Conservation (phyloP, 1,284 basidiomycete species). For the Polyporus tsugae region DNA sequence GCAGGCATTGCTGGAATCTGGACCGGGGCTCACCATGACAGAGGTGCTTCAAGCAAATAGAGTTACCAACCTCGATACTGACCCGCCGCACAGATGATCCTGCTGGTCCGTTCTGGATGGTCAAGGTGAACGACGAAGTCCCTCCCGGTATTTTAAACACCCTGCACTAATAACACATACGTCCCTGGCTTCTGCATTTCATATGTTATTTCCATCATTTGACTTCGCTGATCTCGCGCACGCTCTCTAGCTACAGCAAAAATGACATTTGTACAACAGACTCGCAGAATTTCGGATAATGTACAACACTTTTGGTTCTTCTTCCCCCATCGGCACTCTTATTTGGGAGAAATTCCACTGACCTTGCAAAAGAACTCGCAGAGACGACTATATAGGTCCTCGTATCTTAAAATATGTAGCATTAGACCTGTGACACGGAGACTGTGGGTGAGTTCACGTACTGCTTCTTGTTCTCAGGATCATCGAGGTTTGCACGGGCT, state of each 20-base stretch:
- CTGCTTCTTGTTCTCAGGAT: slow-evolving; percentile 71
- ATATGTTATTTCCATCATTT: not conserved
- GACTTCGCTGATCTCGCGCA: not conserved
- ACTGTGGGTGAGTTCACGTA: slow-evolving; percentile 40
- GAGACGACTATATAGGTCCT: slow-evolving; percentile 68
- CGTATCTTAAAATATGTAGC: slow-evolving; percentile 47
- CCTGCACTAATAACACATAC: slow-evolving; percentile 13
- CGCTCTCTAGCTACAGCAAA: not conserved
- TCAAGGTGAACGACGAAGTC: slow-evolving; percentile 52
- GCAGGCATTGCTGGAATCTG: slow-evolving; percentile 71
- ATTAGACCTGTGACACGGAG: not conserved
- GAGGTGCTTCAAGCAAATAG: slow-evolving; percentile 38
- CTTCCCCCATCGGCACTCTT: not conserved
- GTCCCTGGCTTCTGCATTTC: not conserved
- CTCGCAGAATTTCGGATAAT: slow-evolving; percentile 8
- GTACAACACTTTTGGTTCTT: not conserved
- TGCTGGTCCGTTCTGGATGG: slow-evolving; percentile 70
- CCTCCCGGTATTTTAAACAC: slow-evolving; percentile 29
- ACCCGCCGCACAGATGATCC: slow-evolving; percentile 58
- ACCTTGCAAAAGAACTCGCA: slow-evolving; percentile 56
- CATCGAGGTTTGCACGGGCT: slow-evolving; percentile 69
- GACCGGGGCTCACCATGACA: slow-evolving; percentile 66
- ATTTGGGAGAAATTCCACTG: slow-evolving; percentile 24
- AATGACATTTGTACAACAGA: slow-evolving; percentile 18
- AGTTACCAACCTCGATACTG: not conserved